phyloP scores from a whole-genome alignment of 2,329 filamentous ascomycete genomes.

The Didymella exigua region DNA sequence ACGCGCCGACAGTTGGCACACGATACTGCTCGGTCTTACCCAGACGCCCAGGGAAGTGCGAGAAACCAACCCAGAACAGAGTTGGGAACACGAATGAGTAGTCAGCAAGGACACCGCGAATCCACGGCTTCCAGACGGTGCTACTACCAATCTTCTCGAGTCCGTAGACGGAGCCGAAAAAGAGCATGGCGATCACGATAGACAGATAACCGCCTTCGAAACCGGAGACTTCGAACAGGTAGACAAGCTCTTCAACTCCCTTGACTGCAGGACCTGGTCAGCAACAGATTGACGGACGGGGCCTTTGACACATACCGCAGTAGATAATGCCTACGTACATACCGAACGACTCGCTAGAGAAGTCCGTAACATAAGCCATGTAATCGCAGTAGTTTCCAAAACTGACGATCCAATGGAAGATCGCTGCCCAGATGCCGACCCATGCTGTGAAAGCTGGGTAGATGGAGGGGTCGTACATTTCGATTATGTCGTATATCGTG shows the following conservation, averaged over 20 bases:
- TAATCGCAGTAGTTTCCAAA: conserved; percentile 62
- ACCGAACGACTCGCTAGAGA: conserved; percentile 60
- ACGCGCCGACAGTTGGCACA: conserved; percentile 53
- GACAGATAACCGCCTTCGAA: conserved; percentile 55
- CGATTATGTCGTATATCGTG: conserved; percentile 64
- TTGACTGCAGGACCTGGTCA: conserved; percentile 50
- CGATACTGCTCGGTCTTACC: conserved; percentile 49
- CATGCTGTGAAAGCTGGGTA: conserved; percentile 63
- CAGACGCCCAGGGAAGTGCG: conserved; percentile 57
- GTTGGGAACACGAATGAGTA: conserved; percentile 57
- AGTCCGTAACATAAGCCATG: conserved; percentile 65
- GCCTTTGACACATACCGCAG: conserved; percentile 48
- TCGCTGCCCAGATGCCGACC: conserved; percentile 63
- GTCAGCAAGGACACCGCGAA: conserved; percentile 57
- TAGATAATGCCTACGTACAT: conserved; percentile 64
- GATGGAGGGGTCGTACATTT: conserved; percentile 54
- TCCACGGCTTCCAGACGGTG: conserved; percentile 52
- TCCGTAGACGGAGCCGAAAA: conserved; percentile 57
- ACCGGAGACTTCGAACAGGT: conserved; percentile 54
- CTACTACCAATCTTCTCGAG: conserved; percentile 58
- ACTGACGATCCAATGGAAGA: conserved; percentile 63
- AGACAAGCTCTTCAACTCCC: conserved; percentile 62
- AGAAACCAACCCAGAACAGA: conserved; percentile 61
- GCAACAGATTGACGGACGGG: not conserved
- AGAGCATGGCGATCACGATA: conserved; percentile 58